These are phyloP conservation scores for Salisapilia sapeloensis DNA, from an alignment of 352 stramenopile genomes.

Conservation along the genomic window DNA sequence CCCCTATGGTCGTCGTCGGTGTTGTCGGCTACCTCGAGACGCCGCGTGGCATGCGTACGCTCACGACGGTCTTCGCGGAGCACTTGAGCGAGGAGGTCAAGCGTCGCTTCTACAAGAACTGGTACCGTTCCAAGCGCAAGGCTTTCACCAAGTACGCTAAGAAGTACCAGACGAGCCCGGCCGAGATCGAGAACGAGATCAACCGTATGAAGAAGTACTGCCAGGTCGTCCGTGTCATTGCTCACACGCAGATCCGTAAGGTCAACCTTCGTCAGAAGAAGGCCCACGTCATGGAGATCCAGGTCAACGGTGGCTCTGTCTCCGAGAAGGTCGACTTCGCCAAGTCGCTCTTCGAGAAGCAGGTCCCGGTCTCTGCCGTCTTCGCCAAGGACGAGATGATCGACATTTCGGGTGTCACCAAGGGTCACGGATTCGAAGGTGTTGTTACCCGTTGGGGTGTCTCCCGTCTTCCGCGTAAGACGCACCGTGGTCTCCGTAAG, in stretches of 20 bases:
- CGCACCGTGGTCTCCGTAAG: constrained; percentile 99
- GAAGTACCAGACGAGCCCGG: constrained; percentile 92
- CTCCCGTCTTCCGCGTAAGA: constrained; percentile 98
- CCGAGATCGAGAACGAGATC: constrained; percentile 94
- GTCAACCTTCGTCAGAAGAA: constrained; percentile 99
- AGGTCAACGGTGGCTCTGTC: constrained; percentile 97
- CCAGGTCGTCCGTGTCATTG: constrained; percentile 97
- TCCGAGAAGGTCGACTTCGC: constrained; percentile 99
- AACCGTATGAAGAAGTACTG: constrained; percentile 99
- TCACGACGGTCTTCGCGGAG: constrained; percentile 99
- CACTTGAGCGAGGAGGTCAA: constrained; percentile 98
- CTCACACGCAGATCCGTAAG: constrained; percentile 99
- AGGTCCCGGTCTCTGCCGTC: constrained; percentile 93
- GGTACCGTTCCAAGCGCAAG: constrained; percentile 99
- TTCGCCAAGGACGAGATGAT: constrained; percentile 97
- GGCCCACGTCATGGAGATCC: constrained; percentile 99
- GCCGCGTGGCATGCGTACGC: constrained; percentile 93
- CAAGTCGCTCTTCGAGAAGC: constrained; percentile 98
- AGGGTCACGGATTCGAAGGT: constrained; percentile 98
- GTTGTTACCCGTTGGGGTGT: constrained; percentile 99
- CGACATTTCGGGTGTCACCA: constrained; percentile 97
- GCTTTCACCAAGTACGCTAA: constrained; percentile 99
- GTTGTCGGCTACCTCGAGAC: constrained; percentile 99
- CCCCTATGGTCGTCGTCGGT: constrained; percentile 98
- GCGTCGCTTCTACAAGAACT: constrained; percentile 99